Conservation (phyloP, 1,139 yeast genomes). For the Yamadazyma dushanensis region DNA sequence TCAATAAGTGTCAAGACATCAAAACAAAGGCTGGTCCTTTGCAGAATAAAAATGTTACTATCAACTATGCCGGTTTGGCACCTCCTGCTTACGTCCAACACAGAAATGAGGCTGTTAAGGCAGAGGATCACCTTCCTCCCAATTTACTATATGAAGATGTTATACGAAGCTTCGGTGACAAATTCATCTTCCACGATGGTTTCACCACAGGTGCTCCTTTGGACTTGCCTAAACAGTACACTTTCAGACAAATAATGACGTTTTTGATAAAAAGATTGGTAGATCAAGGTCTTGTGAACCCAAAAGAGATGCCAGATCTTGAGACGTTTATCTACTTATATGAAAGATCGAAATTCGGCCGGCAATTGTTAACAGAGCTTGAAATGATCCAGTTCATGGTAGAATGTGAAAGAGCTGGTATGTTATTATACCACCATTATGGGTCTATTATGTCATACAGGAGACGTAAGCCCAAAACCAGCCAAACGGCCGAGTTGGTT, state of each 20-base stretch:
- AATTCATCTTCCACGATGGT: constrained; percentile 43
- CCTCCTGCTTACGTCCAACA: constrained; percentile 43
- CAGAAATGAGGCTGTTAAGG: constrained; percentile 27
- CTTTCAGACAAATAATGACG: constrained; percentile 46
- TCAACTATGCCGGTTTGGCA: constrained; percentile 67
- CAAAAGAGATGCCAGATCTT: constrained; percentile 21
- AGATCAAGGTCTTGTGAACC: constrained; percentile 8
- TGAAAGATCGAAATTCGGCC: constrained; percentile 71
- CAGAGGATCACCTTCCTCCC: constrained; percentile 51
- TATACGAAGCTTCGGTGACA: constrained; percentile 55
- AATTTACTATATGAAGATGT: constrained; percentile 66
- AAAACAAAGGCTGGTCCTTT: constrained; percentile 54
- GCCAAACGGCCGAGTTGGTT: constrained; percentile 1
- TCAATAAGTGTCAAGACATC: constrained; percentile 46
- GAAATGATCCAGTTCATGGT: constrained; percentile 64
- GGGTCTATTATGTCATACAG: constrained; percentile 16
- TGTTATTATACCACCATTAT: constrained; percentile 12
- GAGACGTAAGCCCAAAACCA: constrained; percentile 7
- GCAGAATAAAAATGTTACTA: constrained; percentile 29
- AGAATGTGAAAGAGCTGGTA: constrained; percentile 24
- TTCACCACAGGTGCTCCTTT: constrained; percentile 33
- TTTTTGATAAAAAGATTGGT: constrained; percentile 14
- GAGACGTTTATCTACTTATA: constrained; percentile 51
- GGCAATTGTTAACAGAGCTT: constrained; percentile 55
- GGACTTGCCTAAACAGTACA: constrained; percentile 36